phyloP scores from a whole-genome alignment of 2,329 filamentous ascomycete genomes.

The Ophiostoma populinum region DNA sequence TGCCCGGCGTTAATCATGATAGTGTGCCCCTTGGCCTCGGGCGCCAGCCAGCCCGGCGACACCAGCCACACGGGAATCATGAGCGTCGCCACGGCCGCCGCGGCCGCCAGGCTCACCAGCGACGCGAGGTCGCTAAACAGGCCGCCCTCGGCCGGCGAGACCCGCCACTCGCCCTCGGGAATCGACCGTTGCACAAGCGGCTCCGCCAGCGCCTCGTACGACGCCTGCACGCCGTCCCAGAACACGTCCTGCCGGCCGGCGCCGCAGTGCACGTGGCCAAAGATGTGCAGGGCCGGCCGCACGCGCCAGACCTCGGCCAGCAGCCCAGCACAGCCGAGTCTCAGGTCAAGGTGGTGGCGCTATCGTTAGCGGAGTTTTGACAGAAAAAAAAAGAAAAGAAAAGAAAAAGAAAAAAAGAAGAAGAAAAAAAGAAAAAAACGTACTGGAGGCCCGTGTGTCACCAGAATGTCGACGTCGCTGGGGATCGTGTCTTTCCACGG shows the following conservation, averaged over 20 bases:
- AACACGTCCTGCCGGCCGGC: conserved; percentile 52
- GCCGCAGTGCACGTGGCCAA: conserved; percentile 69
- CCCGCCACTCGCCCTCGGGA: conserved; percentile 8
- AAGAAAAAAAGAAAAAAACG: too few species aligned
- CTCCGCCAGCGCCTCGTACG: conserved; percentile 48
- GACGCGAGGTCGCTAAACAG: conserved; percentile 27
- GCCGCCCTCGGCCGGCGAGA: background rate
- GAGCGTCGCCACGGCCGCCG: conserved; percentile 27
- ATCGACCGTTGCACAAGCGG: too few species aligned
- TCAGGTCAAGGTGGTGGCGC: conserved; percentile 52
- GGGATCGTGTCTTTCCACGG: conserved; percentile 62
- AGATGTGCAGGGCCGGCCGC: conserved; percentile 60
- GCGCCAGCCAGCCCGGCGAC: background rate
- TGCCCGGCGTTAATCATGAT: conserved; percentile 41
- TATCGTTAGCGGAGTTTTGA: conserved; percentile 12
- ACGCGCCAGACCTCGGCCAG: conserved; percentile 58
- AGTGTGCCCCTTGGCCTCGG: conserved; percentile 1
- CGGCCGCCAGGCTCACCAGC: conserved; percentile 28
- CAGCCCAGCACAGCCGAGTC: conserved; percentile 53
- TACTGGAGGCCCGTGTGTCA: conserved; percentile 67
- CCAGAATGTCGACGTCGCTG: conserved; percentile 53
- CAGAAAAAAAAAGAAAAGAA: too few species aligned
- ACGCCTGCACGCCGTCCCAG: conserved; percentile 57
- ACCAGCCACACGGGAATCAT: conserved; percentile 6
- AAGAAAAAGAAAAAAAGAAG: too few species aligned